Conservation (phyloP, 139 green algal genomes). For the Coelastrella sp. region DNA sequence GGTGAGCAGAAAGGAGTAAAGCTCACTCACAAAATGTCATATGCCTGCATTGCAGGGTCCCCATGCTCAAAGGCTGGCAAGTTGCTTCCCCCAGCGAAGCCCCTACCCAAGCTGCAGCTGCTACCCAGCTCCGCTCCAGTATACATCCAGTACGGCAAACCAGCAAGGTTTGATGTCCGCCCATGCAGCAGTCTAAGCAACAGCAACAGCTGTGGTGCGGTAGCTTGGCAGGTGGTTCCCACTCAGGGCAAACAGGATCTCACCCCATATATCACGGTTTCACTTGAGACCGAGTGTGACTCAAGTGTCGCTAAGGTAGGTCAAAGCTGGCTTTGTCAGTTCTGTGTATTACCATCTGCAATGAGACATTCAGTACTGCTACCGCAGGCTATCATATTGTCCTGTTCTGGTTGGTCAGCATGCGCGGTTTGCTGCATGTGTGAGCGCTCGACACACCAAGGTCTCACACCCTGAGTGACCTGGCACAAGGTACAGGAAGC, state of each 20-base stretch:
- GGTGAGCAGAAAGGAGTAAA: too few relatives aligned
- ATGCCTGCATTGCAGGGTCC: conserved; percentile 7
- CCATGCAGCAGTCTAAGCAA: not conserved
- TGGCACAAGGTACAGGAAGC: too few relatives aligned
- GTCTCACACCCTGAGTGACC: too few relatives aligned
- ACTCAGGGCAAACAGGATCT: conserved; percentile 10
- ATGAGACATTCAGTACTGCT: too few relatives aligned
- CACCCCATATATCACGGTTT: not conserved
- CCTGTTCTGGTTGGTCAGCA: too few relatives aligned
- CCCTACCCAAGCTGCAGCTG: not conserved
- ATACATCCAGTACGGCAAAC: conserved; percentile 32
- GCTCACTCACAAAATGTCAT: too few relatives aligned
- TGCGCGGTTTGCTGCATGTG: too few relatives aligned
- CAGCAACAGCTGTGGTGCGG: conserved; percentile 24
- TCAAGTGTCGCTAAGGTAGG: not conserved
- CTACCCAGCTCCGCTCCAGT: not conserved
- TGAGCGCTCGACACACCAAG: too few relatives aligned
- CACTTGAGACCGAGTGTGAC: conserved; percentile 3
- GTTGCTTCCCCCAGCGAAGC: conserved; percentile 10
- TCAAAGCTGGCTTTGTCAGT: too few relatives aligned
- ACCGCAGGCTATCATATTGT: too few relatives aligned
- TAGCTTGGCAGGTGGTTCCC: conserved; percentile 29
- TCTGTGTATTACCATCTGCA: too few relatives aligned
- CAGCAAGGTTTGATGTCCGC: not conserved
- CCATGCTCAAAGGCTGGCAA: not conserved